Conservation (phyloP, 805 yeast species). For the Kodamaea jinghongensis region DNA sequence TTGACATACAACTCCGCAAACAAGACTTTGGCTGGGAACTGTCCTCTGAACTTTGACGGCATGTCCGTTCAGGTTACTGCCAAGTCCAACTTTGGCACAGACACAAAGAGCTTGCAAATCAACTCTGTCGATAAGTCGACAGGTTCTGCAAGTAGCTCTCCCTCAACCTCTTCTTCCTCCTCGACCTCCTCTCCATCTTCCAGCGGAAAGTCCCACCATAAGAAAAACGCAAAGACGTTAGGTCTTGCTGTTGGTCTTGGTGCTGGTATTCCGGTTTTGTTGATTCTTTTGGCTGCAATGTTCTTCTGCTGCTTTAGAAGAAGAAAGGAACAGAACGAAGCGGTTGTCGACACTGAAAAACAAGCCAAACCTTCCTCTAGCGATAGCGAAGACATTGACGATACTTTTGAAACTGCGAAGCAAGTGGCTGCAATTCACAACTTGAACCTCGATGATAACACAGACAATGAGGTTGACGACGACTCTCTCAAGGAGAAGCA, state of each 20-base stretch:
- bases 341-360: conserved; percentile 2
- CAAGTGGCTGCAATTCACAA: conserved; percentile 51
- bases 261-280: conserved; percentile 69
- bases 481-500: conserved; percentile 16
- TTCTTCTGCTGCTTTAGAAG: conserved; percentile 50
- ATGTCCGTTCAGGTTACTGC: conserved; percentile 30
- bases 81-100: conserved; percentile 25
- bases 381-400: conserved; percentile 22
- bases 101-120: conserved; percentile 46
- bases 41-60: conserved; percentile 34
- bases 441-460: conserved; percentile 43
- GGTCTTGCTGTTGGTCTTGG: conserved; percentile 87
- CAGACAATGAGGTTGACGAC: conserved; percentile 23
- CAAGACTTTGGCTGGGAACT: conserved; percentile 66
- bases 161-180: conserved; percentile 11
- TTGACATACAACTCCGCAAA: conserved; percentile 57
- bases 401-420: conserved; percentile 25
- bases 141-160: conserved; percentile 24
- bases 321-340: conserved; percentile 22
- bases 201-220: conserved; percentile 18
- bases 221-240: conserved; percentile 33
- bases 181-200: conserved; percentile 16
- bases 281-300: conserved; percentile 47
- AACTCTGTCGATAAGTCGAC: conserved; percentile 40
- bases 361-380: not conserved